Base-by-base conservation (phyloP, 176 grass and related monocot genomes). In the Tuctoria greenei region DNA sequence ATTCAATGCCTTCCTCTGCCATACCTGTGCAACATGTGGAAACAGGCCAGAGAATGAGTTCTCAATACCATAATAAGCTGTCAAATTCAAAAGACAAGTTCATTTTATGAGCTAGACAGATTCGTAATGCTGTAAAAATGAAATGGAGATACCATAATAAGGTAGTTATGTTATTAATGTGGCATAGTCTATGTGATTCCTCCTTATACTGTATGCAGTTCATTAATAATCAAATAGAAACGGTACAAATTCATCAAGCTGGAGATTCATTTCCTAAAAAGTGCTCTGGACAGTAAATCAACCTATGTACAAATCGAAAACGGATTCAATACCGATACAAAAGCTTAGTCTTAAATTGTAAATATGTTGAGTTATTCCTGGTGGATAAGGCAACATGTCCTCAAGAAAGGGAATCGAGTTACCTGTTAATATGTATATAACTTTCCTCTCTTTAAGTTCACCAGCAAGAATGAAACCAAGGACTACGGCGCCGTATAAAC, bases 61-160 rank as follows among this genome's bases (percentile, higher is more conserved):
- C 14, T 95, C 87, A 56, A 99, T 66, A 63, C 95, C 85, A 73
- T 99, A 99, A 85, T 99, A 95, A 80, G 84, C 95, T 99, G 95
- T 50, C 40, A 84, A n/a, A 67, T 56, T 9, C 61, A 63, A 73
- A 41, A 12, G 40, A 44, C 0, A 66, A 57, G 63, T 57, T 34
- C 8, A 64, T 35, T 63, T 71, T 67, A 61, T 50, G 20, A 75
- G 25, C 25, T 6, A 41, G 36, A 37, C 43, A 72, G 23, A 46
- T 25, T 44, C 52, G 6, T 18, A 54, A 12, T 54, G 34, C 35
- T 66, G 49, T 14, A 60, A 73, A 85, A 62, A 73, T 47, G 46
- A 63, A 80, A 69, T 43, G 25, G 17, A 13, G 14, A 75, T 45
- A 52, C 15, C 12, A 45, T n/a, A 27, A 10, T 34, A 36, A 59